Evolutionary conservation across 1,139 yeast genomes (phyloP), one percentile per base, ranked within the genome.

Genomic region (Pichiaceae sp.): DNA sequence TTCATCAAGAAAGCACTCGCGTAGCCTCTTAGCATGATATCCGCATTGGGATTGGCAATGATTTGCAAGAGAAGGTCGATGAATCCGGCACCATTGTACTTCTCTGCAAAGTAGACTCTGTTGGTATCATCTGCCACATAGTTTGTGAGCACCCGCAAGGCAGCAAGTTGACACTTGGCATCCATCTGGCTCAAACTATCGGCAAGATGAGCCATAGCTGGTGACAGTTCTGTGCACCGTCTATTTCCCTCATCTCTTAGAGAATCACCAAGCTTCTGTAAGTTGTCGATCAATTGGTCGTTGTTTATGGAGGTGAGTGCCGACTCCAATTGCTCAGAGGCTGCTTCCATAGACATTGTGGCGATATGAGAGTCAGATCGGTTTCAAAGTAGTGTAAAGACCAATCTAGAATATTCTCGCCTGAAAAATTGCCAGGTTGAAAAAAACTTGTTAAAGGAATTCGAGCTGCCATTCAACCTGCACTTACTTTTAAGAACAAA

Each of bases 401-500:
- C n/a, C n/a, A n/a, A n/a, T n/a, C n/a, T n/a, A n/a, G n/a, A n/a
- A n/a, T n/a, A n/a, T n/a, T n/a, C n/a, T n/a, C n/a, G n/a, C n/a
- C n/a, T n/a, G n/a, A n/a, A n/a, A n/a, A n/a, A n/a, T n/a, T n/a
- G n/a, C n/a, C n/a, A n/a, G n/a, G n/a, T n/a, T n/a, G n/a, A n/a
- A n/a, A n/a, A n/a, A n/a, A n/a, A n/a, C n/a, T n/a, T n/a, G n/a
- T n/a, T n/a, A n/a, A n/a, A n/a, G n/a, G n/a, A n/a, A n/a, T n/a
- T n/a, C n/a, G n/a, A n/a, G n/a, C n/a, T n/a, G n/a, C n/a, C n/a
- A n/a, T n/a, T n/a, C n/a, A 15, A 29, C 14, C 18, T n/a, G 8
- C 7, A 15, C 29, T 19, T 19, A 23, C 29, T 14, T 18, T 23
- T 24, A 12, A 17, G 29, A 66, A 50, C 35, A 21, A 11, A 79